Percentiles rank a stretch among this genome's conserved stretches.
Evolutionary conservation across 1,139 yeast species (phyloP).

Genomic region (Hansenula lynferdii): DNA sequence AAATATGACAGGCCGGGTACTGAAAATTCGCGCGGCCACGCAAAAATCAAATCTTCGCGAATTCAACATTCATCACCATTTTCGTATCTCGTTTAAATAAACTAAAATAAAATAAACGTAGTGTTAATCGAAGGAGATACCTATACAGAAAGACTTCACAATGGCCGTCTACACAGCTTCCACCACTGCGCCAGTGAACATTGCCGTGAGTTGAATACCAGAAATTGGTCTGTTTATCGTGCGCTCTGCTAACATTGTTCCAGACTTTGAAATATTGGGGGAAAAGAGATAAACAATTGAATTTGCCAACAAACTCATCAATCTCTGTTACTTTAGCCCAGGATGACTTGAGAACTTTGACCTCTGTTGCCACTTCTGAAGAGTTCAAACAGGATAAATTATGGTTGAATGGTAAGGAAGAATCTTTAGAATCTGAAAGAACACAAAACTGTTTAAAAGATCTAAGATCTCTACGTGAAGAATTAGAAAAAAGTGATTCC

Average conservation of each 20-base stretch:
- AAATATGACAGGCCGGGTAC: too few relatives aligned
- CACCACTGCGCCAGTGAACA: slow-evolving; percentile 95
- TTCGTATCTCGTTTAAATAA: too few relatives aligned
- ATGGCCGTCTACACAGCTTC: slow-evolving; percentile 65
- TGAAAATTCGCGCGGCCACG: too few relatives aligned
- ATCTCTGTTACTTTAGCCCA: slow-evolving; percentile 92
- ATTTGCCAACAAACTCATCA: slow-evolving; percentile 92
- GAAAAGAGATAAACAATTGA: slow-evolving; percentile 80
- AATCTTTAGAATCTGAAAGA: slow-evolving; percentile 61
- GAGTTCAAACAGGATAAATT: slow-evolving; percentile 59
- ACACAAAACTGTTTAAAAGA: slow-evolving; percentile 78
- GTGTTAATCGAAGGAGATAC: too few relatives aligned
- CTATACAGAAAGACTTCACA: too few relatives aligned
- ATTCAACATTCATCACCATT: too few relatives aligned
- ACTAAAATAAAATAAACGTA: too few relatives aligned
- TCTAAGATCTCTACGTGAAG: slow-evolving; percentile 59
- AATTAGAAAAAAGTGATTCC: slow-evolving; percentile 45
- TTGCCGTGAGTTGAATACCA: slow-evolving; percentile 88
- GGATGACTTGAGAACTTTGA: slow-evolving; percentile 82
- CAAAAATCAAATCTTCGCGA: too few relatives aligned
- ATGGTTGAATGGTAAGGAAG: slow-evolving; percentile 79
- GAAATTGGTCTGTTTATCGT: too few relatives aligned
- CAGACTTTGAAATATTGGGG: slow-evolving; percentile 98
- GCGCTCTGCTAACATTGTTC: slow-evolving; percentile 1
- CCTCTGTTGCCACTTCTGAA: slow-evolving; percentile 74